Conservation (phyloP, 352 stramenopile species). For the Globisporangium spinosum region DNA sequence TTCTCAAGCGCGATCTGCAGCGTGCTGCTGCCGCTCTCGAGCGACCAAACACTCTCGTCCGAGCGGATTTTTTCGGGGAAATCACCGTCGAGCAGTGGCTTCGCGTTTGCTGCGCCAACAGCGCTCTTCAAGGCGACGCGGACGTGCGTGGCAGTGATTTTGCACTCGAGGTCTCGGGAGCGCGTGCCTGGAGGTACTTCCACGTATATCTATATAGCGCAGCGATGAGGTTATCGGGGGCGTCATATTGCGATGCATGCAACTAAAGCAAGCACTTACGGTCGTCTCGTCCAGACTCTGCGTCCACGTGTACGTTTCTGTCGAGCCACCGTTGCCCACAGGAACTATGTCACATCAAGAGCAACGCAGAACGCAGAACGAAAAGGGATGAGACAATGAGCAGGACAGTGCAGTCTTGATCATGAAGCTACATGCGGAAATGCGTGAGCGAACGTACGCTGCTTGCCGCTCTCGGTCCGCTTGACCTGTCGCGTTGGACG, state of each 20-base stretch:
- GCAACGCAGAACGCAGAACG: too few relatives aligned
- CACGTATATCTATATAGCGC: slow-evolving; percentile 59
- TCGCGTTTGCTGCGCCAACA: not conserved
- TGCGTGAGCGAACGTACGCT: slow-evolving; percentile 32
- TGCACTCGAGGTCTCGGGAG: slow-evolving; percentile 89
- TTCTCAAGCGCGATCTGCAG: slow-evolving; percentile 94
- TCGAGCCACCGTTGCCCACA: slow-evolving; percentile 86
- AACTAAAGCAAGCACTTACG: slow-evolving; percentile 35
- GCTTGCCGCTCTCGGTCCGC: slow-evolving; percentile 63
- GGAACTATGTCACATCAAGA: slow-evolving; percentile 45
- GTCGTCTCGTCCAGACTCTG: slow-evolving; percentile 95
- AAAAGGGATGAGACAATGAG: too few relatives aligned
- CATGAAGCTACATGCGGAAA: not conserved
- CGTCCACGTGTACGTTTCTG: slow-evolving; percentile 95
- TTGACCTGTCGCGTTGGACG: slow-evolving; percentile 17
- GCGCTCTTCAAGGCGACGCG: slow-evolving; percentile 73
- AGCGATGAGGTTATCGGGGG: not conserved
- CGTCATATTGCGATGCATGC: not conserved
- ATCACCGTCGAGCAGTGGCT: slow-evolving; percentile 69
- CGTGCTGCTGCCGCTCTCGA: slow-evolving; percentile 60
- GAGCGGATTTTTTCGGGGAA: slow-evolving; percentile 92
- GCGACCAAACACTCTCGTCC: slow-evolving; percentile 97
- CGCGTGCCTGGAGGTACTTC: slow-evolving; percentile 87
- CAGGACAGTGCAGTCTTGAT: not conserved
- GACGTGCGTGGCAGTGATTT: slow-evolving; percentile 85